Conservation (phyloP, 768 basidiomycete genomes). For the Pisolithus albus region DNA sequence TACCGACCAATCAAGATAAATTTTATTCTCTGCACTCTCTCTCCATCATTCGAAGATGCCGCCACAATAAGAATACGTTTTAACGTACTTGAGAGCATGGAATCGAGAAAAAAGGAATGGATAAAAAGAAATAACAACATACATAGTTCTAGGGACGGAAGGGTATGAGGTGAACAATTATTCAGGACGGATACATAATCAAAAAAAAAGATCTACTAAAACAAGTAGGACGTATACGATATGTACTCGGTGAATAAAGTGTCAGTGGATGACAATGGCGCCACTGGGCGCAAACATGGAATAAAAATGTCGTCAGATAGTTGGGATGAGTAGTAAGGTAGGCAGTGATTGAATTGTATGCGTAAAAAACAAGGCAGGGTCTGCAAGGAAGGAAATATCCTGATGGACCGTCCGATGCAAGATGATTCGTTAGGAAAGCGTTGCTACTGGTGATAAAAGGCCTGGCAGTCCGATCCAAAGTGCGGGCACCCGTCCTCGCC, state of each 20-base stretch:
- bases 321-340: too few relatives aligned
- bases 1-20: too few relatives aligned
- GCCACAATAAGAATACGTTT: too few relatives aligned
- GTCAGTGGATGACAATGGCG: not conserved
- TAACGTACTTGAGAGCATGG: too few relatives aligned
- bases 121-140: not conserved
- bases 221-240: not conserved
- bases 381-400: not conserved
- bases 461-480: slow-evolving; percentile 39
- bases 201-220: not conserved
- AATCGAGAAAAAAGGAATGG: not conserved
- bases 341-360: not conserved
- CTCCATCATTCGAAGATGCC: too few relatives aligned
- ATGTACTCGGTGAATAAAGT: not conserved
- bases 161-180: not conserved
- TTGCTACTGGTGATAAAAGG: slow-evolving; percentile 22
- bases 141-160: not conserved
- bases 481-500: slow-evolving; percentile 35
- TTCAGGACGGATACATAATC: not conserved
- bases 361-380: not conserved
- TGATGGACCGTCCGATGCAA: not conserved
- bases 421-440: not conserved
- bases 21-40: too few relatives aligned
- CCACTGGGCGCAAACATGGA: not conserved
- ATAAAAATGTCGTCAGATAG: not conserved